phyloP scores from a whole-genome alignment of 1,139 yeast genomes.

The Torulaspora globosa region DNA sequence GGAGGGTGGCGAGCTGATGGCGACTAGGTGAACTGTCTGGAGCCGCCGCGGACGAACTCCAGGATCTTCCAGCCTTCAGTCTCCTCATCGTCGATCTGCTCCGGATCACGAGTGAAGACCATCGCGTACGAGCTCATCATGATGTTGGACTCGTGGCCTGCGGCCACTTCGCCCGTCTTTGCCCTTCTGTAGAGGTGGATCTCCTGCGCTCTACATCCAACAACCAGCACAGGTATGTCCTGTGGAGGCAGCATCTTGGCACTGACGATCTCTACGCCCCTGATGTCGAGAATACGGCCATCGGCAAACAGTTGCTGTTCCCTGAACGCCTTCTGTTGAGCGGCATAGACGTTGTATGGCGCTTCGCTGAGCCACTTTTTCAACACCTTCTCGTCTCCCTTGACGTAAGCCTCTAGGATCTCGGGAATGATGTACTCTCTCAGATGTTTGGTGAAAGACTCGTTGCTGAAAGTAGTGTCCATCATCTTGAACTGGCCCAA shows the following conservation, averaged over 20 bases:
- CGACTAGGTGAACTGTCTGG: constrained; percentile 74
- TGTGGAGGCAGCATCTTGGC: constrained; percentile 88
- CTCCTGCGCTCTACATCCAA: constrained; percentile 96
- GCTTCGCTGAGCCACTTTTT: constrained; percentile 96
- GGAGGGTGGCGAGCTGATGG: not conserved
- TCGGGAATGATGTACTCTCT: constrained; percentile 95
- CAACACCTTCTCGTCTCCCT: constrained; percentile 79
- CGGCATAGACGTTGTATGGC: constrained; percentile 91
- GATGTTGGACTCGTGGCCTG: constrained; percentile 93
- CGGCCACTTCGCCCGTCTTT: constrained; percentile 91
- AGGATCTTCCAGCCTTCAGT: constrained; percentile 98
- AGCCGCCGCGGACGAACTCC: constrained; percentile 92
- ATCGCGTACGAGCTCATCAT: constrained; percentile 91
- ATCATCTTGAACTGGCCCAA: constrained; percentile 77
- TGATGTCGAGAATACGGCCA: constrained; percentile 84
- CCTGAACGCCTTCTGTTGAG: constrained; percentile 86
- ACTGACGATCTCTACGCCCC: constrained; percentile 91
- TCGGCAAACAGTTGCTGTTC: constrained; percentile 92
- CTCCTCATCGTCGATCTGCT: constrained; percentile 80
- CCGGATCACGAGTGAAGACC: constrained; percentile 92
- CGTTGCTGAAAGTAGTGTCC: constrained; percentile 84
- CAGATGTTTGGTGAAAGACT: constrained; percentile 75
- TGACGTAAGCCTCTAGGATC: constrained; percentile 89
- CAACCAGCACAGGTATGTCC: constrained; percentile 88
- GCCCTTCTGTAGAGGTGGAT: constrained; percentile 83